Percentiles rank a stretch among this genome's conserved stretches.
phyloP scores from a whole-genome alignment of 345 rosid species.

The Populus simonii region DNA sequence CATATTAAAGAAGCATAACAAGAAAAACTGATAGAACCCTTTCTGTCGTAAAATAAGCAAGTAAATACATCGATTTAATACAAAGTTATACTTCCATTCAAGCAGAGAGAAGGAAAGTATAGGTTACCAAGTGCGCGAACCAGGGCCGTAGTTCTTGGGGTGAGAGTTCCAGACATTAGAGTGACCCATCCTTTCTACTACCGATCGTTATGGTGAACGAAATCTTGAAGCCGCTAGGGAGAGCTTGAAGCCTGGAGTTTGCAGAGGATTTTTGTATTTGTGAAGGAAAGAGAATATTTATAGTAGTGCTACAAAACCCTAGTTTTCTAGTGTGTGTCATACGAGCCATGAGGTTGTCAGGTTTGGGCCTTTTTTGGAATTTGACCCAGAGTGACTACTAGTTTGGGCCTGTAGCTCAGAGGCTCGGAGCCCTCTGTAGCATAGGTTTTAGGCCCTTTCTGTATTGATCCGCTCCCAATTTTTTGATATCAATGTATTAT shows the following conservation, averaged over 20 bases:
- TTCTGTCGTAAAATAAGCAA: background rate
- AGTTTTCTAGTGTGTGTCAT: background rate
- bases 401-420: background rate
- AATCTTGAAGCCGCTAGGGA: background rate
- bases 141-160: slow-evolving; percentile 58
- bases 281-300: background rate
- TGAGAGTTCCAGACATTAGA: slow-evolving; percentile 56
- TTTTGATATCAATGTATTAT: background rate
- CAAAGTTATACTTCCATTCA: background rate
- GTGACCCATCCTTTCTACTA: slow-evolving; percentile 41
- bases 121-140: slow-evolving; percentile 50
- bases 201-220: background rate
- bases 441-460: background rate
- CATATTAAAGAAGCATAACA: background rate
- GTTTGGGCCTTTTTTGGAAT: background rate
- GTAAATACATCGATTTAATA: background rate
- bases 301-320: background rate
- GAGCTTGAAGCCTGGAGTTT: background rate
- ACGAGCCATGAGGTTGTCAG: background rate
- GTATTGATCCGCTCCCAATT: background rate
- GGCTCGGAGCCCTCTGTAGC: background rate
- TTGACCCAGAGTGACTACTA: background rate
- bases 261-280: background rate
- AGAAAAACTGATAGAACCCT: background rate
- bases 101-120: background rate